Evolutionary conservation across 768 basidiomycete genomes (phyloP).

Genomic region (Rhodotorula babjevae): DNA sequence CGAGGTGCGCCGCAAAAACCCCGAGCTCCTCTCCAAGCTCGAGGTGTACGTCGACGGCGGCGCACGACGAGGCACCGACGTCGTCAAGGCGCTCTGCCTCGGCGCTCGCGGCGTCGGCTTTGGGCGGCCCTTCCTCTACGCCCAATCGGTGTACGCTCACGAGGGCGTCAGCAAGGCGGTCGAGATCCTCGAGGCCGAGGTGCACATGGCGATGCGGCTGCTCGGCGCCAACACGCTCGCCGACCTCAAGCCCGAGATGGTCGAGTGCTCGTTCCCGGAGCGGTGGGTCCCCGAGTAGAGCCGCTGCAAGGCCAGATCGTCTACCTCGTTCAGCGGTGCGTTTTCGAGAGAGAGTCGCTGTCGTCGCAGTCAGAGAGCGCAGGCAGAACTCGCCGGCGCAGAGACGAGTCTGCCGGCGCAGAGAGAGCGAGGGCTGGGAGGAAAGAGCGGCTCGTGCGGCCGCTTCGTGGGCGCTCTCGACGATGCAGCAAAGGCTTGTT

Average conservation of each 20-base stretch:
- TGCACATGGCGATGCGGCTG: constrained; percentile 49
- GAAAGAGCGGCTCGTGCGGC: no score
- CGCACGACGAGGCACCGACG: constrained; percentile 53
- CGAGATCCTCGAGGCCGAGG: constrained; percentile 49
- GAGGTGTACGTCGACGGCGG: constrained; percentile 54
- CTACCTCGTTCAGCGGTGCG: no score
- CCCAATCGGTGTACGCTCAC: constrained; percentile 49
- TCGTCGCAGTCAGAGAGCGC: no score
- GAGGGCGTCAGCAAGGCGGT: constrained; percentile 41
- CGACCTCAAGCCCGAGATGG: constrained; percentile 46
- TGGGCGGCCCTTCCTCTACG: constrained; percentile 80
- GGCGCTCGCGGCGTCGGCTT: constrained; percentile 81
- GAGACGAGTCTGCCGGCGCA: no score
- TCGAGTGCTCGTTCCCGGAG: constrained; percentile 19
- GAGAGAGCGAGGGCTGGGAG: no score
- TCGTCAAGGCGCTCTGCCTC: constrained; percentile 50
- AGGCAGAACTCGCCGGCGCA: no score
- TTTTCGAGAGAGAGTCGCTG: no score
- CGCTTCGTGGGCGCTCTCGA: no score
- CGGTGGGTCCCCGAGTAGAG: constrained; percentile 12
- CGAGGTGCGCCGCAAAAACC: constrained; percentile 48
- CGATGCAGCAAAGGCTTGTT: no score
- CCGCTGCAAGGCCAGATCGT: no score
- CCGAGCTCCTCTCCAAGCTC: constrained; percentile 47
- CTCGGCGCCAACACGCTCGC: constrained; percentile 48